phyloP scores from a whole-genome alignment of 2,329 filamentous ascomycete genomes.

The Tolypocladium tundrense region DNA sequence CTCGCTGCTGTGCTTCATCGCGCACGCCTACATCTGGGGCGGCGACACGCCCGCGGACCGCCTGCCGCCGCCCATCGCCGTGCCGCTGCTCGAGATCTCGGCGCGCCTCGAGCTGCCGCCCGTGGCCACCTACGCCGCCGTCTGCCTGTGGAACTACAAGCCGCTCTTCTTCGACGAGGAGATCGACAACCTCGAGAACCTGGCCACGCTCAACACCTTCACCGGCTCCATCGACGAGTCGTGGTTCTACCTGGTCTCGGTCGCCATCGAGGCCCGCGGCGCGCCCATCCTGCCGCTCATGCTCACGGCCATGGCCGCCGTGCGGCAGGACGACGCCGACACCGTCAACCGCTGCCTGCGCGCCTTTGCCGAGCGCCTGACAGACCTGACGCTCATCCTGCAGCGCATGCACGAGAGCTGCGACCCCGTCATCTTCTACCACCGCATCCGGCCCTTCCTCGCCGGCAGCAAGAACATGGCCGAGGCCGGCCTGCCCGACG shows the following conservation, averaged over 20 bases:
- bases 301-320: slow-evolving; percentile 77
- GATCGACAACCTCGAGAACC: slow-evolving; percentile 75
- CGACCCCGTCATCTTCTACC: slow-evolving; percentile 89
- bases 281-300: slow-evolving; percentile 81
- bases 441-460: slow-evolving; percentile 90
- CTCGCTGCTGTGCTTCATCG: slow-evolving; percentile 78
- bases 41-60: slow-evolving; percentile 71
- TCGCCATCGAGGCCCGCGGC: slow-evolving; percentile 88
- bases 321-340: slow-evolving; percentile 56
- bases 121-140: slow-evolving; percentile 85
- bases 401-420: slow-evolving; percentile 92
- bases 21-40: slow-evolving; percentile 94
- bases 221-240: slow-evolving; percentile 94
- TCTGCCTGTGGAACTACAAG: slow-evolving; percentile 96
- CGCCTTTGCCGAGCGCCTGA: slow-evolving; percentile 75
- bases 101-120: slow-evolving; percentile 74
- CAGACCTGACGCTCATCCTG: slow-evolving; percentile 70
- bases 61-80: slow-evolving; percentile 71
- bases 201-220: slow-evolving; percentile 80
- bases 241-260: slow-evolving; percentile 95
- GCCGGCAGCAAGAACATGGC: slow-evolving; percentile 97
- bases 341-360: slow-evolving; percentile 69
- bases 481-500: slow-evolving; percentile 79
- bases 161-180: slow-evolving; percentile 76
- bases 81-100: slow-evolving; percentile 71